Percentiles rank a stretch among this genome's conserved stretches.
Conservation (phyloP, 1,139 yeast genomes). For the Candida sanyaensis region DNA sequence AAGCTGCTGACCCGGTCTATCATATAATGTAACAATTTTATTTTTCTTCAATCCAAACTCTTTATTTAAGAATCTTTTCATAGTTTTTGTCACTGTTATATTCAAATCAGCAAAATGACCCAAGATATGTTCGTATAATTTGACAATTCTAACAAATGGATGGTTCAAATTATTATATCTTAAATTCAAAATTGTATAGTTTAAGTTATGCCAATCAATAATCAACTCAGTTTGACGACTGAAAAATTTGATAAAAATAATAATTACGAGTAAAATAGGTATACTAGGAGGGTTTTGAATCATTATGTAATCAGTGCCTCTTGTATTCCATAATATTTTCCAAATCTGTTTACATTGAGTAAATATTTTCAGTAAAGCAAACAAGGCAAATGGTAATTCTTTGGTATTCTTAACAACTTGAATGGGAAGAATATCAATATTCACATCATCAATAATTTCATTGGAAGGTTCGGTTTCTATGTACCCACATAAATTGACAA, state of each 20-base stretch:
- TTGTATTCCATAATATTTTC: constrained; percentile 43
- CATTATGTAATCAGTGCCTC: constrained; percentile 70
- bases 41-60: constrained; percentile 51
- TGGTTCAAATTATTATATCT: constrained; percentile 56
- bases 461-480: constrained; percentile 57
- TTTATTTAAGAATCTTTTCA: constrained; percentile 60
- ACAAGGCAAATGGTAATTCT: constrained; percentile 55
- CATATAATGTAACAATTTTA: constrained; percentile 56
- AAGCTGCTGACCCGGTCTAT: constrained; percentile 75
- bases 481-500: constrained; percentile 87
- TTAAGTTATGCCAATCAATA: constrained; percentile 97
- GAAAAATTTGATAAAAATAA: constrained; percentile 53
- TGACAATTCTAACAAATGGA: constrained; percentile 63
- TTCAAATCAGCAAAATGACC: constrained; percentile 63
- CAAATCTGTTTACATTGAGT: constrained; percentile 54
- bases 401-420: constrained; percentile 43
- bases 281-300: constrained; percentile 94
- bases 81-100: constrained; percentile 75
- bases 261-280: constrained; percentile 71
- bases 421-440: constrained; percentile 55
- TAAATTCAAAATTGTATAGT: constrained; percentile 78
- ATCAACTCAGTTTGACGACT: constrained; percentile 65
- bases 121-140: constrained; percentile 56
- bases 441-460: constrained; percentile 50
- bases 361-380: constrained; percentile 61